Conservation (phyloP, 2,329 filamentous ascomycete genomes). For the Claviceps citrina region DNA sequence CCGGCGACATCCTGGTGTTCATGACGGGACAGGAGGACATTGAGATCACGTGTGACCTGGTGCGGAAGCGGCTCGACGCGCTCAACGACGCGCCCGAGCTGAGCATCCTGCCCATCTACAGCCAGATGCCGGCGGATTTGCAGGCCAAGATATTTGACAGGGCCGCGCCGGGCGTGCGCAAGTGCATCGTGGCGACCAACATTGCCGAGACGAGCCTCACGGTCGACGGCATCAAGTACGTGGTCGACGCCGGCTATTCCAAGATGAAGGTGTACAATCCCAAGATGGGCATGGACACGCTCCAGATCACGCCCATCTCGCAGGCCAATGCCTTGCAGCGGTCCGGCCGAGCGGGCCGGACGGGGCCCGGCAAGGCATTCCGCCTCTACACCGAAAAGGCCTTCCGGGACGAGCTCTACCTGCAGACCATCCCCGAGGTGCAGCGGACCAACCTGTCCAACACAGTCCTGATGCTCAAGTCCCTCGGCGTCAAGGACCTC, state of each 20-base stretch:
- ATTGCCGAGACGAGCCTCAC: constrained; percentile 97
- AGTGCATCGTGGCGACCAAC: constrained; percentile 96
- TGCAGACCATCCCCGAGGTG: constrained; percentile 94
- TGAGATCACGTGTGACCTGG: constrained; percentile 84
- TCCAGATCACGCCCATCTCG: constrained; percentile 94
- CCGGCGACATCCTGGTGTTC: constrained; percentile 91
- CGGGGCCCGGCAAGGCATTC: constrained; percentile 88
- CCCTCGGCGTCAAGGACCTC: constrained; percentile 81
- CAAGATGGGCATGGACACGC: constrained; percentile 96
- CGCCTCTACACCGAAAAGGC: constrained; percentile 88
- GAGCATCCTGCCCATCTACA: constrained; percentile 93
- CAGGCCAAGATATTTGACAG: constrained; percentile 96
- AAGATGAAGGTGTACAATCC: constrained; percentile 99
- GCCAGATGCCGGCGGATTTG: constrained; percentile 95
- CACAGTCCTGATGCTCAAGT: constrained; percentile 86
- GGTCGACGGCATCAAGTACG: constrained; percentile 98
- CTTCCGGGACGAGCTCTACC: constrained; percentile 89
- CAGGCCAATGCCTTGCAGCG: constrained; percentile 91
- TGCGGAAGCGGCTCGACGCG: constrained; percentile 72
- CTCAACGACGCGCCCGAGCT: constrained; percentile 91
- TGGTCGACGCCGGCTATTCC: constrained; percentile 89
- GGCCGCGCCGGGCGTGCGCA: constrained; percentile 77
- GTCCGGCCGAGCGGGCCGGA: constrained; percentile 83
- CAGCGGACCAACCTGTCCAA: constrained; percentile 93
- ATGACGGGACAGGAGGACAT: constrained; percentile 99